phyloP scores from a whole-genome alignment of 2,329 filamentous ascomycete genomes.

The Talaromyces verruculosus region DNA sequence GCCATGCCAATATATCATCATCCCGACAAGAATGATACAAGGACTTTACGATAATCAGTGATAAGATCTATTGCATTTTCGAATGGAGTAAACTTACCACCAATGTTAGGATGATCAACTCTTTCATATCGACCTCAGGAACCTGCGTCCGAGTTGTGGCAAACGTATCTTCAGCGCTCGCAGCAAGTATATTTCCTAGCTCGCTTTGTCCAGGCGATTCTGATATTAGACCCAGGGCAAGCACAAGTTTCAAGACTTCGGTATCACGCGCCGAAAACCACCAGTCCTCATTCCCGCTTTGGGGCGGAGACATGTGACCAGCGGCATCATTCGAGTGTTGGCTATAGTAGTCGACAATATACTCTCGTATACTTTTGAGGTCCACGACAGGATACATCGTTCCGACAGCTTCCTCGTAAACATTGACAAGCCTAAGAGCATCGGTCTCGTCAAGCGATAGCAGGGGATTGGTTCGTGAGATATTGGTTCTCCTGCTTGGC shows the following conservation, averaged over 20 bases:
- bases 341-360: conserved; percentile 18
- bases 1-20: conserved; percentile 66
- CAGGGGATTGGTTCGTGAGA: conserved; percentile 14
- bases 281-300: conserved; percentile 33
- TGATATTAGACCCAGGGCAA: conserved; percentile 71
- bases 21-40: conserved; percentile 47
- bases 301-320: neutral
- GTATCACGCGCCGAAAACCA: conserved; percentile 52
- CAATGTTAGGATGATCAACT: conserved; percentile 31
- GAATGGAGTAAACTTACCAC: conserved; percentile 9
- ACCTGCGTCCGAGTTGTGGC: conserved; percentile 34
- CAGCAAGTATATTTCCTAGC: conserved; percentile 38
- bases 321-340: neutral
- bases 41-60: conserved; percentile 26
- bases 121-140: conserved; percentile 42
- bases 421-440: conserved; percentile 16
- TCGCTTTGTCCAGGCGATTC: conserved; percentile 76
- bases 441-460: conserved; percentile 17
- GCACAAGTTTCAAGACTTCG: conserved; percentile 73
- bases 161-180: conserved; percentile 39
- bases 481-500: neutral
- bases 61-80: conserved; percentile 14
- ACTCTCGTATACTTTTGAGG: conserved; percentile 19
- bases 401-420: conserved; percentile 22
- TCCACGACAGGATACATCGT: conserved; percentile 23